These are phyloP conservation scores for Verticillium isaacii DNA, from an alignment of 2,329 filamentous ascomycete species.

Conservation along the genomic window DNA sequence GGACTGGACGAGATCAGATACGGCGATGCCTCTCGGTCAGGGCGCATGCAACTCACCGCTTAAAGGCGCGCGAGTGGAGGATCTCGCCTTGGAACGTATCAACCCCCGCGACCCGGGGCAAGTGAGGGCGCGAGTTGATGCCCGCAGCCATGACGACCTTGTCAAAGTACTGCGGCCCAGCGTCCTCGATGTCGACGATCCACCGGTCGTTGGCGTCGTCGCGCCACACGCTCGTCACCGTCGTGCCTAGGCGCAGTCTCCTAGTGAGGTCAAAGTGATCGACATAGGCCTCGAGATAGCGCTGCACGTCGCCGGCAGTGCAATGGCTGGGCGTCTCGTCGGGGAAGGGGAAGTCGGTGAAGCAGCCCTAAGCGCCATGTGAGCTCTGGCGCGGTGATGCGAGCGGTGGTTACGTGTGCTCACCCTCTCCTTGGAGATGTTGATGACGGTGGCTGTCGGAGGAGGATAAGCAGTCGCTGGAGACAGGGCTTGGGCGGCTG, in stretches of 20 bases:
- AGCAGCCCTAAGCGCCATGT: slow-evolving; percentile 21
- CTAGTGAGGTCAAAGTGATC: slow-evolving; percentile 23
- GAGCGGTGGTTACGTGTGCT: slow-evolving; percentile 1
- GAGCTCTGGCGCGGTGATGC: background rate
- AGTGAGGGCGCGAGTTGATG: slow-evolving; percentile 26
- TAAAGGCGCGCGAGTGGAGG: slow-evolving; percentile 27
- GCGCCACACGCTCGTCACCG: slow-evolving; percentile 14
- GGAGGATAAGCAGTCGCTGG: background rate
- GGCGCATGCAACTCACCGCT: slow-evolving; percentile 11
- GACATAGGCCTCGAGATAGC: slow-evolving; percentile 27
- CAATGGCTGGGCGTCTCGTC: slow-evolving; percentile 18
- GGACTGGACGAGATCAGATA: slow-evolving; percentile 10
- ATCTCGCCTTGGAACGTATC: slow-evolving; percentile 31
- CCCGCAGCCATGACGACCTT: slow-evolving; percentile 29
- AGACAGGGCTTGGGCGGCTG: background rate
- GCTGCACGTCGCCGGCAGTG: slow-evolving; percentile 18
- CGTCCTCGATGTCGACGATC: slow-evolving; percentile 21
- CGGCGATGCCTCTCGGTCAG: background rate
- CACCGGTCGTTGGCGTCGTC: slow-evolving; percentile 17
- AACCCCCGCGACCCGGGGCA: slow-evolving; percentile 28
- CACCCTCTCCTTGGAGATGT: slow-evolving; percentile 26
- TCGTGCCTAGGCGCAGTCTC: slow-evolving; percentile 19
- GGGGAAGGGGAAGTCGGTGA: slow-evolving; percentile 29
- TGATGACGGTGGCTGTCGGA: slow-evolving; percentile 20
- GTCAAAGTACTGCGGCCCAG: slow-evolving; percentile 23